Base-by-base conservation (phyloP, 441 rosid genomes). In the Gossypium armourianum region DNA sequence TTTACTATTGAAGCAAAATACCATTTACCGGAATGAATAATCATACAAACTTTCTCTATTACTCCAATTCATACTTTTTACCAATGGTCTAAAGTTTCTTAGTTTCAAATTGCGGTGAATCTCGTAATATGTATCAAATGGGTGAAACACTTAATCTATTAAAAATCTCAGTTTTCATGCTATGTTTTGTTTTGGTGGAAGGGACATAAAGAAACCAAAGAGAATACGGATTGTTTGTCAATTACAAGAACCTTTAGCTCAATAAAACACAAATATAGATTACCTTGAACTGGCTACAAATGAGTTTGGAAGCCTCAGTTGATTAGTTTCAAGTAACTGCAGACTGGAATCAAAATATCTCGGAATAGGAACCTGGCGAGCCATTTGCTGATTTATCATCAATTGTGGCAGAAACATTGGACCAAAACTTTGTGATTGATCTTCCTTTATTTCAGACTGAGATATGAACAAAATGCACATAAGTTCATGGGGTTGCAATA, bases 201-300 rank as follows among this genome's bases (percentile, higher is more conserved):
- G 36, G 13, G 50, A 23, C 3, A 69, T 7, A 69, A 64, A 57
- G 54, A 62, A 40, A 62, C 53, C 73, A 40, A 74, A 52, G 24
- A 52, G 36, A 23, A 2, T 7, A 24, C 12, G 7, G 24, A 59
- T 15, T 45, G 17, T 36, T 43, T 36, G 36, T 40, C 68, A 71
- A 26, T 71, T 26, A 13, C 43, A 55, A 24, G 24, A 43, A 8
- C 36, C 20, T 54, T 17, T 45, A 13, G 3, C 0, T 15, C 12
- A 58, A 64, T 19, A 8, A 32, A 55, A 29, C 17, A 50, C 24
- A 29, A 26, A 55, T 6, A 54, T 32, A 58, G 72, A 19, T 19
- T 19, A 80, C 80, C 78, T 77, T 54, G 77, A 68, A 67, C 13
- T 70, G 49, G 57, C 23, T 19, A 67, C 40, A 45, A 62, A 19